These are phyloP conservation scores for Gynochthodes officinalis DNA, from an alignment of 257 asterid species.

Conservation along the genomic window DNA sequence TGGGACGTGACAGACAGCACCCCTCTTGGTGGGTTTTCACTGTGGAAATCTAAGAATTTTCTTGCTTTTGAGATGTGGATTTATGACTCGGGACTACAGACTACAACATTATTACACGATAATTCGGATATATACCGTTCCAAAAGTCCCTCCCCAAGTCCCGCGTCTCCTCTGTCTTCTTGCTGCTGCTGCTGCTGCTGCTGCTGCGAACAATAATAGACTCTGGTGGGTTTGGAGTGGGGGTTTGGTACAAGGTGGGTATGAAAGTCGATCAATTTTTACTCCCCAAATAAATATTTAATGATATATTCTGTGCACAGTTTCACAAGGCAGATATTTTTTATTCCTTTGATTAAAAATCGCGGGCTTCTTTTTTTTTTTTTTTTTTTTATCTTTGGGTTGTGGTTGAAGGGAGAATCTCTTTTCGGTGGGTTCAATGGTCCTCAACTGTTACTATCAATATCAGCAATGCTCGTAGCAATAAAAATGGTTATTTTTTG, in stretches of 20 bases:
- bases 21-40: slow-evolving; percentile 16
- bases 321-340: background rate
- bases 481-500: no score
- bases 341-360: background rate
- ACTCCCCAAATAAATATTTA: background rate
- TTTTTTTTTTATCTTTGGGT: no score
- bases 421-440: no score
- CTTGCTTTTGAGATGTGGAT: background rate
- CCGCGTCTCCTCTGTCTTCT: background rate
- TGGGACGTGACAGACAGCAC: background rate
- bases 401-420: no score
- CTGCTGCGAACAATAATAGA: slow-evolving; percentile 3
- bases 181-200: background rate
- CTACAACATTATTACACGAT: background rate
- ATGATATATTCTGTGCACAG: slow-evolving; percentile 5
- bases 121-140: background rate
- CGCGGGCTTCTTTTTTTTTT: background rate
- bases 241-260: slow-evolving; percentile 24
- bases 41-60: slow-evolving; percentile 14
- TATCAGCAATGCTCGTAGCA: no score
- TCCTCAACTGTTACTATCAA: no score
- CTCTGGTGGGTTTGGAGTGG: slow-evolving; percentile 27
- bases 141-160: background rate
- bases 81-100: background rate
- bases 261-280: slow-evolving; percentile 4